Base-by-base conservation (phyloP, 1,284 basidiomycete species). In the Microbotryum intermedium region DNA sequence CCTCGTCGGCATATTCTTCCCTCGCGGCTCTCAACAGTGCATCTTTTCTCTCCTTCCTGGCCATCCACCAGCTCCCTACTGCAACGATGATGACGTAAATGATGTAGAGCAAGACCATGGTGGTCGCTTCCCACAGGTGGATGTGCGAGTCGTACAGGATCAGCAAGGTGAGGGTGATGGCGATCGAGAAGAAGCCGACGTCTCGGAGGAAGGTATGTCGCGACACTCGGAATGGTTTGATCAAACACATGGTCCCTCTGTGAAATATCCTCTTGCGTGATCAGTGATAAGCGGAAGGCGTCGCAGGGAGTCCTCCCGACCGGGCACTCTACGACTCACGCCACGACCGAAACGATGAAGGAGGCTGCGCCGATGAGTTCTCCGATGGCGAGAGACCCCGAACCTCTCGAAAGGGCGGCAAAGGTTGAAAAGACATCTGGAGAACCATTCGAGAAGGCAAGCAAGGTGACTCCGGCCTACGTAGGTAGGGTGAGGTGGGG, bases 381-480 rank as follows among this genome's bases (percentile, higher is more conserved):
- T 44, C 94, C 94, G 53, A 98, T 84, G 0, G 94, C 94, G 55
- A 98, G 77, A 57, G 88, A 84, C 8, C 92, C 91, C 1, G 91
- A 90, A 69, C 86, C 79, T 18, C 85, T 80, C 50, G 84, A 84
- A 83, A 98, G 89, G 20, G 94, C 90, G 0, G 89, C 88, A 73
- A 94, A 97, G 0, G 94, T 97, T 13, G 90, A 87, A 74, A 97
- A 97, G 6, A 92, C 82, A 73, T 94, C 90, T 0, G 90, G 91
- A 67, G 87, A 90, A 30, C 90, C 90, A 72, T 94, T 95, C 47
- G 92, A 91, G 72, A 94, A 90, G 0, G 92, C 92, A 25, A 97
- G 80, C 69, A 97, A 88, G 0, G 92, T 94, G 18, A 94, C 90
- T 0, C 91, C 91, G 0, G 90, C 67, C 67, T 66, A 47, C 20